phyloP scores from a whole-genome alignment of 108 stramenopile genomes.

The Skeletonema costatum region DNA sequence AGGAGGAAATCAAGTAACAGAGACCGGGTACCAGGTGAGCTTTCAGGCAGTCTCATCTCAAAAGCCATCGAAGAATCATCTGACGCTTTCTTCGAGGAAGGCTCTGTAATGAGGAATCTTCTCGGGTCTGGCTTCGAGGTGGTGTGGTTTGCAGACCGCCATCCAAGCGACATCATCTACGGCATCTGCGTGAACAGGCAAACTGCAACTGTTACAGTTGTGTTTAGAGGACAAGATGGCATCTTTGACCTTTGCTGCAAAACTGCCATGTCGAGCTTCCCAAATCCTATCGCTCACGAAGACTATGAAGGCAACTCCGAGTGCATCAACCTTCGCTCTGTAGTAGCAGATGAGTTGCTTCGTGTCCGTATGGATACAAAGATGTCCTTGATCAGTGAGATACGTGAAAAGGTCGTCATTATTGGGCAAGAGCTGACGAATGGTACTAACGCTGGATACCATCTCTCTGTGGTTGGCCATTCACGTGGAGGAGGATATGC shows the following conservation, averaged over 20 bases:
- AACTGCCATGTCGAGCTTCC: conserved; percentile 4
- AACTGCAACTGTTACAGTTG: conserved; percentile 8
- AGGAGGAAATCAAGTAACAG: background rate
- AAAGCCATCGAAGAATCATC: conserved; percentile 5
- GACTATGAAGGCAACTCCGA: conserved; percentile 17
- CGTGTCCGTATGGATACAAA: conserved; percentile 16
- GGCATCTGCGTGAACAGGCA: conserved; percentile 15
- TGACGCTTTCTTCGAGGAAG: conserved; percentile 8
- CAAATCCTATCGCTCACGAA: conserved; percentile 23
- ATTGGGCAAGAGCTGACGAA: conserved; percentile 12
- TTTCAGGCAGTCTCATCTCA: conserved; percentile 1
- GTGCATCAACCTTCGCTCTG: conserved; percentile 6
- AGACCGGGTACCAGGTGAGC: background rate
- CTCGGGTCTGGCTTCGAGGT: conserved; percentile 13
- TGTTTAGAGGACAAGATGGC: conserved; percentile 13
- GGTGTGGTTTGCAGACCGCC: conserved; percentile 20
- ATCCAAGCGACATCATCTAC: conserved; percentile 14
- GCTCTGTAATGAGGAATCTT: conserved; percentile 19
- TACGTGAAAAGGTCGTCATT: conserved; percentile 5
- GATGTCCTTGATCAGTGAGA: conserved; percentile 5
- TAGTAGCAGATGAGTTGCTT: conserved; percentile 11
- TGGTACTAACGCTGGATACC: background rate
- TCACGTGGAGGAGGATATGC: conserved; percentile 12
- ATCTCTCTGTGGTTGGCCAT: conserved; percentile 19
- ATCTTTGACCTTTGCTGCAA: conserved; percentile 6